These are phyloP conservation scores for Myxozyma kluyveri DNA, from an alignment of 805 yeast species.

Conservation along the genomic window DNA sequence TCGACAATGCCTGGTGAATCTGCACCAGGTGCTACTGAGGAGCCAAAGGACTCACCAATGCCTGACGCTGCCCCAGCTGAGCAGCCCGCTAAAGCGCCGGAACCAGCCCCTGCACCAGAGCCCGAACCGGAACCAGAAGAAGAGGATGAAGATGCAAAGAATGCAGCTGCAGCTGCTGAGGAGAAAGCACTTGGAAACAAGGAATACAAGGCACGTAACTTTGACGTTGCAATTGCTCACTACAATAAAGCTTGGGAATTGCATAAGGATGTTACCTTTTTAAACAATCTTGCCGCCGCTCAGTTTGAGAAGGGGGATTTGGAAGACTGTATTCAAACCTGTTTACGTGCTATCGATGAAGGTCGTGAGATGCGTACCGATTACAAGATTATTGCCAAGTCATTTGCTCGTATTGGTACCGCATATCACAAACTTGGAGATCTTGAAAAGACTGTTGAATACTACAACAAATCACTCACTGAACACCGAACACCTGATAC, in stretches of 20 bases:
- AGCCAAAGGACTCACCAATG: slow-evolving; percentile 33
- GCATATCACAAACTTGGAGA: slow-evolving; percentile 73
- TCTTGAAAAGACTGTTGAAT: slow-evolving; percentile 67
- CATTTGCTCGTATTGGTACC: slow-evolving; percentile 88
- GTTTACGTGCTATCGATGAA: slow-evolving; percentile 78
- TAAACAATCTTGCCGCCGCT: slow-evolving; percentile 97
- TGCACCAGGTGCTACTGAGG: slow-evolving; percentile 22
- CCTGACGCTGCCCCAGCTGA: slow-evolving; percentile 33
- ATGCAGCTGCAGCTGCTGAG: slow-evolving; percentile 41
- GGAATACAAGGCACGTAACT: slow-evolving; percentile 79
- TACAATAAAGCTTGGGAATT: slow-evolving; percentile 85
- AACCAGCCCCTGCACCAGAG: slow-evolving; percentile 22
- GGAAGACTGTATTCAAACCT: slow-evolving; percentile 77
- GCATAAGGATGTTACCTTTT: slow-evolving; percentile 79
- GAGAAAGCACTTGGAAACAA: slow-evolving; percentile 83
- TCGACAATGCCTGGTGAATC: slow-evolving; percentile 39
- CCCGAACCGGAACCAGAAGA: slow-evolving; percentile 37
- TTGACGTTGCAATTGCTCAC: slow-evolving; percentile 86
- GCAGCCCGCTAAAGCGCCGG: slow-evolving; percentile 30
- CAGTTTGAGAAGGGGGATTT: slow-evolving; percentile 93
- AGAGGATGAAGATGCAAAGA: slow-evolving; percentile 39
- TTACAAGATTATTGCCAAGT: slow-evolving; percentile 85
- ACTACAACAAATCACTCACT: slow-evolving; percentile 85
- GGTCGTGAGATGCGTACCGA: slow-evolving; percentile 90
- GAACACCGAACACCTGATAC: slow-evolving; percentile 97